Percentiles rank a stretch among this genome's conserved stretches.
Evolutionary conservation across 306 rosid species (phyloP).

Genomic region (Parietaria judaica): DNA sequence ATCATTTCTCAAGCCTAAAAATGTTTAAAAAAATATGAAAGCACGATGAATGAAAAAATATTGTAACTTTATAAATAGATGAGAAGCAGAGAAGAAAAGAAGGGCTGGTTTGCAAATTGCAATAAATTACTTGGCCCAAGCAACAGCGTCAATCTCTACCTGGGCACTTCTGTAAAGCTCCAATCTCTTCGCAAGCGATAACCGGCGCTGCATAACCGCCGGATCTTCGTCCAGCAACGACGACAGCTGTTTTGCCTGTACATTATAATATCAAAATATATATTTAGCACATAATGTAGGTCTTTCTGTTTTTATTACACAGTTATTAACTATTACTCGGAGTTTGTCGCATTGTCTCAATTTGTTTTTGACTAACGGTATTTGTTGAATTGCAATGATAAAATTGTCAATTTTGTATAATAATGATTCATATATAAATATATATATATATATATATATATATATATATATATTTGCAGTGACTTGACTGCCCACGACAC

Average conservation of each 20-base stretch:
- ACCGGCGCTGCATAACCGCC: constrained; percentile 36
- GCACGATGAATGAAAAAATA: constrained; percentile 8
- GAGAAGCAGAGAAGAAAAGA: too few relatives aligned
- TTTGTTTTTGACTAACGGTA: too few relatives aligned
- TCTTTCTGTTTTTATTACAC: not conserved
- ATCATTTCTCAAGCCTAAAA: not conserved
- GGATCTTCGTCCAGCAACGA: constrained; percentile 36
- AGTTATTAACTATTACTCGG: too few relatives aligned
- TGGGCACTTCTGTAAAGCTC: constrained; percentile 39
- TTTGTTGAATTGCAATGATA: too few relatives aligned
- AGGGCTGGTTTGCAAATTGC: not conserved
- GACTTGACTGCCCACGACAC: too few relatives aligned
- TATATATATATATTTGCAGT: too few relatives aligned
- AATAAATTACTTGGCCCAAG: constrained; percentile 25
- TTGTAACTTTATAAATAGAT: not conserved
- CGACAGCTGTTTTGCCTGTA: constrained; percentile 28
- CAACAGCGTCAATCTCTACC: constrained; percentile 31
- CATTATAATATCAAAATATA: not conserved
- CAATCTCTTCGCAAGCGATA: constrained; percentile 24
- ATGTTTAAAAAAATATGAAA: not conserved
- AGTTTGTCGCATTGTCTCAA: too few relatives aligned
- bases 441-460: too few relatives aligned
- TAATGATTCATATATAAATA: too few relatives aligned
- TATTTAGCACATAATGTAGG: not conserved
- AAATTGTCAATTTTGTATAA: too few relatives aligned